Percentiles rank a stretch among this genome's conserved stretches.
phyloP scores from a whole-genome alignment of 2,329 filamentous ascomycete species.

The Esteya vermicola region DNA sequence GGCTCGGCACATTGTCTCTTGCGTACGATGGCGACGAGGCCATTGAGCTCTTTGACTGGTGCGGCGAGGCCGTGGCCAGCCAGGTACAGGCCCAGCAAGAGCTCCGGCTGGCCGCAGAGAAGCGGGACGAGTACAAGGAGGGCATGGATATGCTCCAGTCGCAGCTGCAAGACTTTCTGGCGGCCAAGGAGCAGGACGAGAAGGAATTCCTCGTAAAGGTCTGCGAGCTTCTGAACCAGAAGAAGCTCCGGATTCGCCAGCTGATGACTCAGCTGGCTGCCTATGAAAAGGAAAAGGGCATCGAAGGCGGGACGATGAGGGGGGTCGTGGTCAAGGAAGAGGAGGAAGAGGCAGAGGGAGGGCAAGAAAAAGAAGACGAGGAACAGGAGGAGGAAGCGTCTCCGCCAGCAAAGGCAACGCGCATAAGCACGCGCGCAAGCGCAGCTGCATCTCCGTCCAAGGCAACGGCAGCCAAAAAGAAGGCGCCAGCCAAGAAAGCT shows the following conservation, averaged over 20 bases:
- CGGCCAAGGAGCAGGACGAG: constrained; percentile 53
- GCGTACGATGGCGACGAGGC: constrained; percentile 39
- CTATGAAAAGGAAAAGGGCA: background rate
- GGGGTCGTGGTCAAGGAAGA: constrained; percentile 15
- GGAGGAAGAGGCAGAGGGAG: background rate
- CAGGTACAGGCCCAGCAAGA: constrained; percentile 29
- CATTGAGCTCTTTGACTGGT: constrained; percentile 59
- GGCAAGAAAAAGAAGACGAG: constrained; percentile 11
- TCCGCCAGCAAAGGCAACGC: background rate
- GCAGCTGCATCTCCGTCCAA: background rate
- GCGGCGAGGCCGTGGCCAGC: constrained; percentile 38
- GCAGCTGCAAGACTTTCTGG: constrained; percentile 52
- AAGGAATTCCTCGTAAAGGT: constrained; percentile 55
- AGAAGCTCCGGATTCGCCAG: constrained; percentile 66
- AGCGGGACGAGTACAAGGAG: constrained; percentile 33
- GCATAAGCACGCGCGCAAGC: no score
- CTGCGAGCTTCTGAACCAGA: constrained; percentile 56
- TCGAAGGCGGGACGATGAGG: background rate
- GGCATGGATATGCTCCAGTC: constrained; percentile 42
- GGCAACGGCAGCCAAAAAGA: background rate
- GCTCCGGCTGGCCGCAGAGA: constrained; percentile 25
- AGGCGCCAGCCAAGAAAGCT: background rate
- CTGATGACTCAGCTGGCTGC: constrained; percentile 46
- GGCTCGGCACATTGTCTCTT: constrained; percentile 50
- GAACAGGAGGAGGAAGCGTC: background rate